Percentiles rank a stretch among this genome's conserved stretches.
Conservation (phyloP, 768 basidiomycete genomes). For the Phallus indusiatus region DNA sequence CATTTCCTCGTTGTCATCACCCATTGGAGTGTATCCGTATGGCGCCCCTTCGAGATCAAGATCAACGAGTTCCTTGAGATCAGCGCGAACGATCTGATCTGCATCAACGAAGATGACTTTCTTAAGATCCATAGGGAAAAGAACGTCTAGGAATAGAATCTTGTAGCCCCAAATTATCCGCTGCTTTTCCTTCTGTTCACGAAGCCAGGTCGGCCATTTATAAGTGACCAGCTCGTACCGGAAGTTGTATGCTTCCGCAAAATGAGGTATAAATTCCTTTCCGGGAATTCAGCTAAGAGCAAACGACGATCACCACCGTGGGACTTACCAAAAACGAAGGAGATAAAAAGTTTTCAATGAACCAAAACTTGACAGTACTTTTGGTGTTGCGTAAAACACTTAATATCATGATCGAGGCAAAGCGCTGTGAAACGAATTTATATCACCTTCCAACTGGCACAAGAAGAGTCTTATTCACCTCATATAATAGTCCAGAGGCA, state of each 20-base stretch:
- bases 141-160: constrained; percentile 96
- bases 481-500: constrained; percentile 91
- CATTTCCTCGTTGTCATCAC: constrained; percentile 88
- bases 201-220: constrained; percentile 98
- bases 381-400: constrained; percentile 93
- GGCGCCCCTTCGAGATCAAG: constrained; percentile 87
- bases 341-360: constrained; percentile 98
- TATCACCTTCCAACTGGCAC: not conserved
- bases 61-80: constrained; percentile 90
- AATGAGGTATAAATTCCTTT: constrained; percentile 93
- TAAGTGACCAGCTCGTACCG: constrained; percentile 97
- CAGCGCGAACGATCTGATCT: constrained; percentile 94
- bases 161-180: constrained; percentile 99
- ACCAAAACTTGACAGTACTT: constrained; percentile 98
- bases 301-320: not conserved
- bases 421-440: constrained; percentile 47
- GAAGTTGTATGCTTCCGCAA: constrained; percentile 87
- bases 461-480: constrained; percentile 42
- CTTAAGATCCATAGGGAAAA: constrained; percentile 98
- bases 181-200: constrained; percentile 96
- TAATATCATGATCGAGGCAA: constrained; percentile 96
- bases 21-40: constrained; percentile 97
- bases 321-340: constrained; percentile 81
- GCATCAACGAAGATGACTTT: constrained; percentile 99
- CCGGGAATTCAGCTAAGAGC: not conserved